Percentiles rank a stretch among this genome's conserved stretches.
Conservation (phyloP, 163 green algal genomes). For the Scenedesmus sp. region DNA sequence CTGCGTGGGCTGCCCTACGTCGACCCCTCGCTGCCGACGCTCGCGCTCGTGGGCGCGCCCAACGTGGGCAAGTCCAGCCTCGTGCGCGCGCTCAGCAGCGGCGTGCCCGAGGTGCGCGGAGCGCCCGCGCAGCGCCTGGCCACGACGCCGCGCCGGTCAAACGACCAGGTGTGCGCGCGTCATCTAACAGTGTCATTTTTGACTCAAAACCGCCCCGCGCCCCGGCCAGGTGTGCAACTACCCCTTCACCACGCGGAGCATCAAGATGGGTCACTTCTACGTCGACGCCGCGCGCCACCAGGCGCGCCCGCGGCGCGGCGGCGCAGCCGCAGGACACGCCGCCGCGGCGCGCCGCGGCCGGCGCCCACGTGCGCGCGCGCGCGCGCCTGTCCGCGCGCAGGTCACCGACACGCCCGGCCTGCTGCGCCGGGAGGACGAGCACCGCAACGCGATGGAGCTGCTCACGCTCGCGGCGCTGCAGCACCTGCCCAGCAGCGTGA, state of each 20-base stretch:
- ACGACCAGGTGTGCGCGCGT: no score
- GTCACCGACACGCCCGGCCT: constrained; percentile 98
- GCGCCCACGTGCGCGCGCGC: neutral
- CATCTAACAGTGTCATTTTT: no score
- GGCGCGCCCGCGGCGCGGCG: constrained; percentile 50
- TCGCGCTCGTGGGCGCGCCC: constrained; percentile 95
- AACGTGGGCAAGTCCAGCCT: constrained; percentile 98
- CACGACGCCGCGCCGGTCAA: no score
- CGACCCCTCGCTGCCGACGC: constrained; percentile 81
- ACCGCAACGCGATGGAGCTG: constrained; percentile 96
- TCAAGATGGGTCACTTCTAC: constrained; percentile 99
- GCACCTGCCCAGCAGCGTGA: constrained; percentile 86
- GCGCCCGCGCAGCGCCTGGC: no score
- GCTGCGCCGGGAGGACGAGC: constrained; percentile 80
- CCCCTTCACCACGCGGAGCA: constrained; percentile 97
- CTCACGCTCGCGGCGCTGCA: constrained; percentile 93
- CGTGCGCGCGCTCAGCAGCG: constrained; percentile 75
- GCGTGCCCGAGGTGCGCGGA: constrained; percentile 80
- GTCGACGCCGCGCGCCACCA: constrained; percentile 84
- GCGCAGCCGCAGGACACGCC: neutral
- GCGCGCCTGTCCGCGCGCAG: constrained; percentile 43
- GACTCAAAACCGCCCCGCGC: no score
- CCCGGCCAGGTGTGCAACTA: constrained; percentile 99
- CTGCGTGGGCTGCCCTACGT: constrained; percentile 86
- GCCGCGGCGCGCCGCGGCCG: neutral